phyloP scores from a whole-genome alignment of 495 filamentous ascomycete genomes.

The Annulohypoxylon bovei region DNA sequence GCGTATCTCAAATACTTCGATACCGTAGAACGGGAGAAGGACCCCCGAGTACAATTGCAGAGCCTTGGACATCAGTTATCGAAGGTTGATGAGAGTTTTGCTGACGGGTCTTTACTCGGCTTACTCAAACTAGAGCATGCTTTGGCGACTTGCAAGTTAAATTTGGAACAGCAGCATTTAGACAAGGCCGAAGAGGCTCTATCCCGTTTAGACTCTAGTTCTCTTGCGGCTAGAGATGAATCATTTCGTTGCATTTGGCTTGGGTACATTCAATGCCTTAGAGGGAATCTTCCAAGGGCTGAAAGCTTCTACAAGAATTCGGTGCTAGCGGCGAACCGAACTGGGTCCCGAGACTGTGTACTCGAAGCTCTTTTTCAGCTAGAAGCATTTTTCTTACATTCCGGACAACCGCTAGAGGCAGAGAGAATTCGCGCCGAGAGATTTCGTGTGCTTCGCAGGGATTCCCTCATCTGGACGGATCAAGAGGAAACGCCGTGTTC shows the following conservation, averaged over 20 bases:
- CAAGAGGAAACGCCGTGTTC: conserved; percentile 13
- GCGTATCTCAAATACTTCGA: conserved; percentile 46
- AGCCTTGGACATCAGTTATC: conserved; percentile 31
- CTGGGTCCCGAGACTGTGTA: conserved; percentile 45
- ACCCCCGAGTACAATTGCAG: conserved; percentile 35
- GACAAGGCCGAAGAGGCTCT: conserved; percentile 43
- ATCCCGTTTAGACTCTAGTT: conserved; percentile 25
- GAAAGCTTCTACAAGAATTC: conserved; percentile 41
- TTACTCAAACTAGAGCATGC: conserved; percentile 45
- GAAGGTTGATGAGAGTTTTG: conserved; percentile 18
- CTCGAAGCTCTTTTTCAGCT: conserved; percentile 47
- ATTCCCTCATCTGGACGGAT: conserved; percentile 41
- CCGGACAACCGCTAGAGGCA: conserved; percentile 34
- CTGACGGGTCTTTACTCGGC: conserved; percentile 31
- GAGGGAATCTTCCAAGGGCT: conserved; percentile 27
- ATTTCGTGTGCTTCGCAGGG: conserved; percentile 34
- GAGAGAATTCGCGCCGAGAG: conserved; percentile 42
- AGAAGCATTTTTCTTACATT: conserved; percentile 45
- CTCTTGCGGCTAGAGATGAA: conserved; percentile 39
- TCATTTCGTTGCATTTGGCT: conserved; percentile 47
- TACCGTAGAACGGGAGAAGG: conserved; percentile 40
- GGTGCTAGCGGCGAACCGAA: conserved; percentile 41
- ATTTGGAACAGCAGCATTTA: conserved; percentile 30
- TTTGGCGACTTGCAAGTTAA: conserved; percentile 43
- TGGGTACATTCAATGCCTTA: conserved; percentile 44